phyloP scores from a whole-genome alignment of 2,329 filamentous ascomycete species.

The Ceratocystis papillata region DNA sequence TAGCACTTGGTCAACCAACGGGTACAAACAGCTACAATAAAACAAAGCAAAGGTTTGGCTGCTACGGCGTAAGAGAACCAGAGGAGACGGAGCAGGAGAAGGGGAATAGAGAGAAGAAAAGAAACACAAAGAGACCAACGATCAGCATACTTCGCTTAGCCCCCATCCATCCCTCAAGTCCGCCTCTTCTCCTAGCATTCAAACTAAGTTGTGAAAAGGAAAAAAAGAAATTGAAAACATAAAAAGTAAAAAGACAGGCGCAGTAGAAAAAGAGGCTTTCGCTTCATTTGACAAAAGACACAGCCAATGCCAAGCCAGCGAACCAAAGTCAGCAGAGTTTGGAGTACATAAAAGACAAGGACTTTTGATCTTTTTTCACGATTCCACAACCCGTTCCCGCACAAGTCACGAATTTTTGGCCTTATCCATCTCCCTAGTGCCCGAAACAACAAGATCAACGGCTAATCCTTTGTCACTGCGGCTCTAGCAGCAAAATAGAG shows the following conservation, averaged over 20 bases:
- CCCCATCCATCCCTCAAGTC: too few species aligned
- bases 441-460: not conserved
- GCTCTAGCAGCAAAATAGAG: not conserved
- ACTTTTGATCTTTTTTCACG: not conserved
- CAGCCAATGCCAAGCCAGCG: not conserved
- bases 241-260: not conserved
- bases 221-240: not conserved
- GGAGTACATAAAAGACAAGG: not conserved
- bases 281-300: not conserved
- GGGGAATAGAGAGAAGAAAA: not conserved
- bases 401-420: not conserved
- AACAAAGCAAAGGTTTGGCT: not conserved
- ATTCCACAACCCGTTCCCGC: not conserved
- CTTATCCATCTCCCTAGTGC: not conserved
- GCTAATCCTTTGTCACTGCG: not conserved
- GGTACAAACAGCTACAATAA: constrained; percentile 5
- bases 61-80: not conserved
- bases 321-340: not conserved
- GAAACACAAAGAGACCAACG: not conserved
- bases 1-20: not conserved
- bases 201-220: not conserved
- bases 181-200: not conserved
- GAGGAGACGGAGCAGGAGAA: not conserved
- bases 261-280: not conserved
- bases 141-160: not conserved